These are phyloP conservation scores for Raffaelea ambrosiae DNA, from an alignment of 2,329 filamentous ascomycete species.

Conservation along the genomic window DNA sequence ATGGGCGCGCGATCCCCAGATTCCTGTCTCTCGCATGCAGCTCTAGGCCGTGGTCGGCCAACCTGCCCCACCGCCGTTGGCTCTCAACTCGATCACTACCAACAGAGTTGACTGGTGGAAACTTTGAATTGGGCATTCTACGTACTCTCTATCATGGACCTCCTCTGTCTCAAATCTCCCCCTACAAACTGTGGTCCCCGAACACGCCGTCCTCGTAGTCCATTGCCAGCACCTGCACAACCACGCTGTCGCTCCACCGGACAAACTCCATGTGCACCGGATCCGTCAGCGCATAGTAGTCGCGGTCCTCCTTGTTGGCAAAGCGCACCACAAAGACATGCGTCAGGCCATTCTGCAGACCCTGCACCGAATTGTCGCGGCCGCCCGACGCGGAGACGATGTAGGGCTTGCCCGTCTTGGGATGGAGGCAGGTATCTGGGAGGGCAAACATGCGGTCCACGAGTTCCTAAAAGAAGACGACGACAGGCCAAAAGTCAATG, in stretches of 20 bases:
- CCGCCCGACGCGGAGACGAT: background rate
- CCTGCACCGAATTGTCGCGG: background rate
- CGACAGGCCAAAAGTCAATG: no score
- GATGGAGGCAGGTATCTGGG: background rate
- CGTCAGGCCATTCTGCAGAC: background rate
- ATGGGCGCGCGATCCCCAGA: no score
- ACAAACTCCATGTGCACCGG: background rate
- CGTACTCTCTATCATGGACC: no score
- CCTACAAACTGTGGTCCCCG: no score
- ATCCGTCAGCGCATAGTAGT: background rate
- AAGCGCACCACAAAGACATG: background rate
- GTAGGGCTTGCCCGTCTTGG: background rate
- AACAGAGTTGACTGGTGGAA: no score
- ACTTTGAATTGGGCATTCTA: no score
- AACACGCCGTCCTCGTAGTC: background rate
- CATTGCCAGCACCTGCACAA: background rate
- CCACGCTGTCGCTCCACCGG: background rate
- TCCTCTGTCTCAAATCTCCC: no score
- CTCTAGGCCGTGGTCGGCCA: no score
- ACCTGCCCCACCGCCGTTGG: no score
- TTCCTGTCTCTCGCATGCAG: no score
- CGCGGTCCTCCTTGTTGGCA: background rate
- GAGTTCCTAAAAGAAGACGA: no score
- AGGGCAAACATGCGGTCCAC: background rate
- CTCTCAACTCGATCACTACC: no score